A percentile compares a stretch with the other conserved stretches of the same genome.
Evolutionary conservation across 768 basidiomycete genomes (phyloP).

Genomic region (Mrakia gelida): DNA sequence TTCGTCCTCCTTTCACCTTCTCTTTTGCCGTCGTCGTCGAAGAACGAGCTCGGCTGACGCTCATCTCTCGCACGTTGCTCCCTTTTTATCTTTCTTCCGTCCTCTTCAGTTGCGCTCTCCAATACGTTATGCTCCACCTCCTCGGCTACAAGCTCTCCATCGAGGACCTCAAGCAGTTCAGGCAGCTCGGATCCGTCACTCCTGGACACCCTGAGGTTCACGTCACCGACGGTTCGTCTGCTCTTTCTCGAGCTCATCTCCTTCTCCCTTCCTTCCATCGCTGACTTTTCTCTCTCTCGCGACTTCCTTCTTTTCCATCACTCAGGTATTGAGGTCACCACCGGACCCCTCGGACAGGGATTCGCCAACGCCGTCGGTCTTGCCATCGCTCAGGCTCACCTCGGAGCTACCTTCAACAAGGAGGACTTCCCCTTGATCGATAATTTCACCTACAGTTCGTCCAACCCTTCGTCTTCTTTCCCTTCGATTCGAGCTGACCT

Average conservation of each 20-base stretch:
- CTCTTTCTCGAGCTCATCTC: not conserved
- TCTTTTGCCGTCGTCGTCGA: not conserved
- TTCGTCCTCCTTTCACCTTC: slow-evolving; percentile 33
- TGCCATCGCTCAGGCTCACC: slow-evolving; percentile 86
- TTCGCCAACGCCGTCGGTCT: slow-evolving; percentile 90
- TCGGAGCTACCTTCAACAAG: slow-evolving; percentile 85
- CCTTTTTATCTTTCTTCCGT: not conserved
- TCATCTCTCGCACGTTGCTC: slow-evolving; percentile 19
- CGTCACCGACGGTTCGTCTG: slow-evolving; percentile 58
- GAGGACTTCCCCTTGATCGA: slow-evolving; percentile 68
- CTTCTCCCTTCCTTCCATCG: too few relatives aligned
- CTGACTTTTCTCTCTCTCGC: not conserved
- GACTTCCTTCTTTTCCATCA: not conserved
- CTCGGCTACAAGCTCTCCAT: slow-evolving; percentile 85
- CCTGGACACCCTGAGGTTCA: slow-evolving; percentile 86
- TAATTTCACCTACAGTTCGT: slow-evolving; percentile 79
- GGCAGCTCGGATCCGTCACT: slow-evolving; percentile 81
- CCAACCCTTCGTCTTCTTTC: not conserved
- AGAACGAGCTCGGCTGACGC: not conserved
- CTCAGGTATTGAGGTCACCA: slow-evolving; percentile 60
- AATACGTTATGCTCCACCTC: slow-evolving; percentile 87
- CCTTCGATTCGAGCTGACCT: not conserved
- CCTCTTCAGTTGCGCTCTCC: slow-evolving; percentile 71
- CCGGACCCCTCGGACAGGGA: slow-evolving; percentile 85
- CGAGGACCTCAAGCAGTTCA: slow-evolving; percentile 89